Percentiles rank a stretch among this genome's conserved stretches.
These are phyloP conservation scores for Cephaloascus fragrans DNA, from an alignment of 805 yeast genomes.

Conservation along the genomic window DNA sequence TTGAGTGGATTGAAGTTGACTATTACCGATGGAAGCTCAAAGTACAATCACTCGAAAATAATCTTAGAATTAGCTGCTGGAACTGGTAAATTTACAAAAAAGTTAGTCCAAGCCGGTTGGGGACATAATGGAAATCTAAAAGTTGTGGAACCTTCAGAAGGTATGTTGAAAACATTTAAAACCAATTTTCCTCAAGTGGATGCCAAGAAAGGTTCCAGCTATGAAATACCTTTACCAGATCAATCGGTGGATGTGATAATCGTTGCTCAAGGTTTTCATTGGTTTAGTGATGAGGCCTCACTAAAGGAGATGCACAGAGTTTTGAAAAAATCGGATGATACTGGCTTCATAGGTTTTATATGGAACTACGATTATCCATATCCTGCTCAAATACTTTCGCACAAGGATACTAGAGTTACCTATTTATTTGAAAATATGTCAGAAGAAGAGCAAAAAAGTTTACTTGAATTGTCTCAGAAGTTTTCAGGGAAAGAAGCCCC, in stretches of 20 bases:
- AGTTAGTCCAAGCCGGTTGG: constrained; percentile 30
- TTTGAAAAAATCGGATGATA: constrained; percentile 26
- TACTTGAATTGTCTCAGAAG: background rate
- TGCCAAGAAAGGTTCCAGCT: constrained; percentile 29
- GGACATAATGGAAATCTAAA: constrained; percentile 15
- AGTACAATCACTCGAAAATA: constrained; percentile 10
- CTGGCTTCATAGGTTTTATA: constrained; percentile 41
- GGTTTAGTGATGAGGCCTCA: constrained; percentile 47
- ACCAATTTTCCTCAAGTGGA: constrained; percentile 35
- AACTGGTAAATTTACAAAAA: constrained; percentile 52
- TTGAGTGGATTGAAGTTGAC: constrained; percentile 24
- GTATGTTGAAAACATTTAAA: constrained; percentile 42
- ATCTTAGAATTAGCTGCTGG: constrained; percentile 51
- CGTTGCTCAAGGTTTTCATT: constrained; percentile 56
- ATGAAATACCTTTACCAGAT: constrained; percentile 34
- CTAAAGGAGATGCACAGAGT: constrained; percentile 41
- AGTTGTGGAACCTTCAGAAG: constrained; percentile 47
- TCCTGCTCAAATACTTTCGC: constrained; percentile 3
- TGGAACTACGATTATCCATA: constrained; percentile 45
- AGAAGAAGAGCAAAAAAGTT: background rate
- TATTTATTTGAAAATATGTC: background rate
- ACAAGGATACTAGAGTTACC: background rate
- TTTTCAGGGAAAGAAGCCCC: constrained; percentile 1
- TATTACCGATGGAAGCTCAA: constrained; percentile 1
- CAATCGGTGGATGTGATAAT: constrained; percentile 37